Base-by-base conservation (phyloP, 139 green algal species). In the Raphidocelis subcapitata region DNA sequence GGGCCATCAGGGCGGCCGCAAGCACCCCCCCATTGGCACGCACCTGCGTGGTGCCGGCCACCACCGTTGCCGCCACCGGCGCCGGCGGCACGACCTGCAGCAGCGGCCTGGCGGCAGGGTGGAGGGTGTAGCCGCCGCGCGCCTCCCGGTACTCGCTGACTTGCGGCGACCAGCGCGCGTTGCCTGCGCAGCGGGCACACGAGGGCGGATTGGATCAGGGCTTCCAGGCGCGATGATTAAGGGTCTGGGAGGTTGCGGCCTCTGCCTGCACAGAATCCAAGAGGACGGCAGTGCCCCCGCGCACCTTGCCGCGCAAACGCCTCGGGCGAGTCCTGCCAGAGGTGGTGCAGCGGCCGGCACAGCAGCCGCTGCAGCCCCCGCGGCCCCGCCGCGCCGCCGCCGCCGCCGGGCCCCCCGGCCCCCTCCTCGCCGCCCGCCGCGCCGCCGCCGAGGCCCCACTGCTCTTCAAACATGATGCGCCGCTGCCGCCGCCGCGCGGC, bases 251-350 rank as follows among this genome's bases (percentile, higher is more conserved):
- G n/a, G n/a, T n/a, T n/a, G n/a, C n/a, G n/a, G n/a, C n/a, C n/a
- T n/a, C n/a, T n/a, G n/a, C n/a, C n/a, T n/a, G n/a, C n/a, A n/a
- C n/a, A n/a, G n/a, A n/a, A n/a, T n/a, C n/a, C n/a, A n/a, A n/a
- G n/a, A n/a, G n/a, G n/a, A n/a, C n/a, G n/a, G n/a, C n/a, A n/a
- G n/a, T n/a, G n/a, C n/a, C n/a, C n/a, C n/a, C n/a, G n/a, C 51
- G 18, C 51, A 73, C 67, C 67, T 73, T 55, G 23, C 35, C 74
- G 47, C 1, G 62, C 67, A 12, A 52, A 54, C 0, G 75, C 61
- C 70, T 90, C 85, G 31, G 82, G 82, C 36, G 76, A 75, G 32
- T 88, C 84, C 56, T 88, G 78, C 87, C 87, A 92, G 16, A 92
- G 59, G 67, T 92, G 81, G 52, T 79, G 76, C 24, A 92, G 56